phyloP scores from a whole-genome alignment of 1,139 yeast genomes.

The Pichia sp. region DNA sequence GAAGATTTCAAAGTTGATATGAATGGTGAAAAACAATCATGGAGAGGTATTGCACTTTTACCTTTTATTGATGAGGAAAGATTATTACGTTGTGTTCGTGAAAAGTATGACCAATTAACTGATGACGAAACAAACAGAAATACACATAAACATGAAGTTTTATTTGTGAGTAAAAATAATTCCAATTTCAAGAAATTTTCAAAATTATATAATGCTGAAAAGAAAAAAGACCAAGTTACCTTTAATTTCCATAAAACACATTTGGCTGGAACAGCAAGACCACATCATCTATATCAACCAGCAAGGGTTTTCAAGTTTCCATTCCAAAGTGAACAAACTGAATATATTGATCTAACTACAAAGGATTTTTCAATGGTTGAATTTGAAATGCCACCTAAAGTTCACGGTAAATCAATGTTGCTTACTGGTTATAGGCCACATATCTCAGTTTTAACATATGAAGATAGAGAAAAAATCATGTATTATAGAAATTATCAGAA shows the following conservation, averaged over 20 bases:
- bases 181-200: constrained; percentile 37
- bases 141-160: constrained; percentile 54
- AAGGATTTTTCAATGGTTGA: constrained; percentile 48
- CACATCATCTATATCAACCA: constrained; percentile 40
- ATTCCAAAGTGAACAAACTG: constrained; percentile 41
- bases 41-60: constrained; percentile 90
- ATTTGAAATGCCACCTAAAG: constrained; percentile 55
- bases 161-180: constrained; percentile 54
- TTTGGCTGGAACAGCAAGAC: constrained; percentile 58
- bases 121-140: constrained; percentile 69
- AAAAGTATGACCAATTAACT: constrained; percentile 56
- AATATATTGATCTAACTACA: constrained; percentile 52
- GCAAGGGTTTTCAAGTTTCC: constrained; percentile 53
- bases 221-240: constrained; percentile 24
- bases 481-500: constrained; percentile 19
- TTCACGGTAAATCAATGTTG: constrained; percentile 71
- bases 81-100: constrained; percentile 57
- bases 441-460: constrained; percentile 52
- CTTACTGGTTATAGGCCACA: constrained; percentile 72
- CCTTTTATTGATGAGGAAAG: constrained; percentile 88
- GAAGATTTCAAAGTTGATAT: constrained; percentile 83
- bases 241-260: constrained; percentile 50
- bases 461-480: constrained; percentile 58
- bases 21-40: constrained; percentile 91
- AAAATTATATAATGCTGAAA: constrained; percentile 29